Evolutionary conservation across 441 rosid species (phyloP).

Genomic region (Manihot esculenta): DNA sequence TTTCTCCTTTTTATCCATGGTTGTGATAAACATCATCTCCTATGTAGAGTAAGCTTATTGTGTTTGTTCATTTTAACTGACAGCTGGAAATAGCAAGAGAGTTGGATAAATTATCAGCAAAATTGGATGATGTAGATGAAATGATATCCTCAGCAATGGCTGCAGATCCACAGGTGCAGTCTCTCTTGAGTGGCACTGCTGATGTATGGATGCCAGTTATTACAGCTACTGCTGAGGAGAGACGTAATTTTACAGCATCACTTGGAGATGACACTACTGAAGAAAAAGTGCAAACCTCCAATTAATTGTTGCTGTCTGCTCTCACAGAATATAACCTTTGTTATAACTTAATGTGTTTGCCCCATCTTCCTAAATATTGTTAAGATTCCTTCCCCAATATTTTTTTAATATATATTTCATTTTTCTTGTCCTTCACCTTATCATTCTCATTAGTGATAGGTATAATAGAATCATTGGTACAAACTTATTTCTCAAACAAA

Average conservation of each 20-base stretch:
- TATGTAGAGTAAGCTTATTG: background rate
- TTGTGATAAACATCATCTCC: background rate
- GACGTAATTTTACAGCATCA: conserved; percentile 57
- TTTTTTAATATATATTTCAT: background rate
- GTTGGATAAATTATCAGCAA: conserved; percentile 76
- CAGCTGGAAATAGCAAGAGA: conserved; percentile 80
- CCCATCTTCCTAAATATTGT: background rate
- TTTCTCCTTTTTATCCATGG: background rate
- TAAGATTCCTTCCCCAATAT: background rate
- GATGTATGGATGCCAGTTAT: conserved; percentile 87
- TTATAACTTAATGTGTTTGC: background rate
- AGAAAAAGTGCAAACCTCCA: conserved; percentile 14
- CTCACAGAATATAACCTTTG: background rate
- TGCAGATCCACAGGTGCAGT: conserved; percentile 68
- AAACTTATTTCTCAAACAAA: background rate
- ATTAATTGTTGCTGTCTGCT: conserved; percentile 14
- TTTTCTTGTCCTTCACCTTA: background rate
- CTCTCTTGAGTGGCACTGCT: conserved; percentile 77
- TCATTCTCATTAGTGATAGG: background rate
- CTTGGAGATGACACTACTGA: conserved; percentile 20
- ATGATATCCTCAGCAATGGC: conserved; percentile 80
- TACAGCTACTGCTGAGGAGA: conserved; percentile 68
- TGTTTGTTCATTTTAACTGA: background rate
- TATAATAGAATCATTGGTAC: background rate
- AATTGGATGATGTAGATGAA: conserved; percentile 73